A percentile compares a stretch with the other conserved stretches of the same genome.
Evolutionary conservation across 164 flowering plant genomes (phyloP).

Genomic region (Pachysandra terminalis): DNA sequence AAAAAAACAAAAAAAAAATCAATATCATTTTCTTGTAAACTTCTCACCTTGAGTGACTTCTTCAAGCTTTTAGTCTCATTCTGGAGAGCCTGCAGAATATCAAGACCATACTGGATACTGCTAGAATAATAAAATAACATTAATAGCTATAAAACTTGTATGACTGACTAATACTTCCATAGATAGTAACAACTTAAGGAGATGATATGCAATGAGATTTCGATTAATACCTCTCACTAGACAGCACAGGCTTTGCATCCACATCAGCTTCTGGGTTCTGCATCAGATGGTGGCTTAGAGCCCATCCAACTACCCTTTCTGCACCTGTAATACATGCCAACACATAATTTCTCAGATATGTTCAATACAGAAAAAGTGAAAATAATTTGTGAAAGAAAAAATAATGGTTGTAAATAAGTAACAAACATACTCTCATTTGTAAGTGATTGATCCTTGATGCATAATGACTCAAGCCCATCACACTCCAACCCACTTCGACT

Average conservation of each 20-base stretch:
- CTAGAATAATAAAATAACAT: constrained; percentile 19
- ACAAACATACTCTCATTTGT: constrained; percentile 63
- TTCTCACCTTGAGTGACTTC: constrained; percentile 74
- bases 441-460: constrained; percentile 67
- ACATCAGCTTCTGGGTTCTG: constrained; percentile 42
- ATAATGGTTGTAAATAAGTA: too few relatives aligned
- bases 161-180: not conserved
- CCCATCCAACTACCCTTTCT: constrained; percentile 85
- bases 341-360: not conserved
- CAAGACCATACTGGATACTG: constrained; percentile 75
- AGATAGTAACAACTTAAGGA: not conserved
- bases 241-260: constrained; percentile 47
- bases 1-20: not conserved
- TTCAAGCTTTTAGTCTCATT: constrained; percentile 75
- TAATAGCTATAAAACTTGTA: constrained; percentile 8
- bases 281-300: constrained; percentile 73
- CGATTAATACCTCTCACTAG: constrained; percentile 50
- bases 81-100: constrained; percentile 55
- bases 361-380: not conserved
- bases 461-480: constrained; percentile 62
- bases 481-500: constrained; percentile 65
- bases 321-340: constrained; percentile 46
- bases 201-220: not conserved
- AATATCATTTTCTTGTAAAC: too few relatives aligned
- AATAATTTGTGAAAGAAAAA: not conserved